Evolutionary conservation across 768 basidiomycete species (phyloP), one percentile per base, ranked within the genome.

Genomic region (Arthromyces matolae): DNA sequence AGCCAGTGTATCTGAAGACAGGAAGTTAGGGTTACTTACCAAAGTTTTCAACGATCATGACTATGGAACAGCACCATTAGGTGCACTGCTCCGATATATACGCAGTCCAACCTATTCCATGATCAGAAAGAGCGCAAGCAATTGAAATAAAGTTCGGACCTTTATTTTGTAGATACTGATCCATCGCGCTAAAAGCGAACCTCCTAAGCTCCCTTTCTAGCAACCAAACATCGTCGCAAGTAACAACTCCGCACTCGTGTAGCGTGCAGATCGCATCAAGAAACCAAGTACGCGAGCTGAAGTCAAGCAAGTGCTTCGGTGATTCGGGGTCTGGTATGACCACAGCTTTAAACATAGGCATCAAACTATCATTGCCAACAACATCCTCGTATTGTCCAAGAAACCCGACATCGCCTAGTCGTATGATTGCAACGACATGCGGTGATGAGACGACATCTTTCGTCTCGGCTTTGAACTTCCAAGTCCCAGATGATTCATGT

Each of bases 121-220:
- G 31, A 32, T 36, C 5, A 19, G 18, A 27, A 23, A 29, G 1
- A 33, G 9, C 25, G 20, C 22, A 14, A 23, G 12, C 34, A 16
- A 45, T 37, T 25, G n/a, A n/a, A 33, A 18, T 23, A n/a, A 25
- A 36, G 9, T 45, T 18, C 33, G 10, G 42, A 72, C 74, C 74
- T 64, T 70, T 68, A 50, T 70, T 71, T 45, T 74, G 69, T 42
- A 76, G 35, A 61, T 73, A 77, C 46, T 63, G 67, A 53, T 76
- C 75, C 75, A 77, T 77, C 45, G 74, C 73, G 19, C 64, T 65
- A 55, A 77, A 77, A 25, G 72, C 73, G 56, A 67, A 72, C 29
- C 71, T 58, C 50, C 71, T 59, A 16, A 77, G 68, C 58, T 77
- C 75, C 51, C 74, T 60, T 61, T 77, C 75, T 20, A 77, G 56